Conservation (phyloP, 768 basidiomycete species). For the Leccinellum rugosiceps region DNA sequence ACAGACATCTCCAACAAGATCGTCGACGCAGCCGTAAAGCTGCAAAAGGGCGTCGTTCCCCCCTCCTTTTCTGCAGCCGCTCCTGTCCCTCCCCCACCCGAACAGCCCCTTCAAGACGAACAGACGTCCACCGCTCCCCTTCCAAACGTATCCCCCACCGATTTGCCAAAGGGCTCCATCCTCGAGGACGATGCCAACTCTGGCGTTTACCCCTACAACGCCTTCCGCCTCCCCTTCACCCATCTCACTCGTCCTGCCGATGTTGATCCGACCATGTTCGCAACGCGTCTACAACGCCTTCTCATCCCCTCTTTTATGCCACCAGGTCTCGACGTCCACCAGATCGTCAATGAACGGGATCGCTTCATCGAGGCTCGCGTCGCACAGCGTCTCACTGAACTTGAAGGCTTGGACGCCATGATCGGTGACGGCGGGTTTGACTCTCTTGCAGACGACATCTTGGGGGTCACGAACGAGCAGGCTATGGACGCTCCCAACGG, state of each 20-base stretch:
- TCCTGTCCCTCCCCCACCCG: slow-evolving; percentile 25
- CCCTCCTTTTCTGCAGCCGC: slow-evolving; percentile 23
- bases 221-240: slow-evolving; percentile 79
- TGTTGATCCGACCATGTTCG: slow-evolving; percentile 57
- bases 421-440: slow-evolving; percentile 76
- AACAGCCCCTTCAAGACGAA: slow-evolving; percentile 50
- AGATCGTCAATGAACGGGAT: slow-evolving; percentile 88
- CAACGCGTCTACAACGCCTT: slow-evolving; percentile 73
- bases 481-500: slow-evolving; percentile 31
- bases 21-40: slow-evolving; percentile 73
- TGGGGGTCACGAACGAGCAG: slow-evolving; percentile 4
- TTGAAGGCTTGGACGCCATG: slow-evolving; percentile 75
- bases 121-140: slow-evolving; percentile 38
- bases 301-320: slow-evolving; percentile 91
- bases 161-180: slow-evolving; percentile 70
- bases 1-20: slow-evolving; percentile 59
- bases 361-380: slow-evolving; percentile 88
- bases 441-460: slow-evolving; percentile 40
- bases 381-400: slow-evolving; percentile 82
- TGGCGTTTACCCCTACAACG: slow-evolving; percentile 89
- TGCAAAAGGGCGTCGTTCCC: slow-evolving; percentile 51
- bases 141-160: slow-evolving; percentile 46
- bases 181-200: slow-evolving; percentile 79
- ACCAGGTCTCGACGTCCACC: slow-evolving; percentile 85
- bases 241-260: slow-evolving; percentile 68